Conservation (phyloP, 1,284 basidiomycete species). For the Polyporus tsugae region DNA sequence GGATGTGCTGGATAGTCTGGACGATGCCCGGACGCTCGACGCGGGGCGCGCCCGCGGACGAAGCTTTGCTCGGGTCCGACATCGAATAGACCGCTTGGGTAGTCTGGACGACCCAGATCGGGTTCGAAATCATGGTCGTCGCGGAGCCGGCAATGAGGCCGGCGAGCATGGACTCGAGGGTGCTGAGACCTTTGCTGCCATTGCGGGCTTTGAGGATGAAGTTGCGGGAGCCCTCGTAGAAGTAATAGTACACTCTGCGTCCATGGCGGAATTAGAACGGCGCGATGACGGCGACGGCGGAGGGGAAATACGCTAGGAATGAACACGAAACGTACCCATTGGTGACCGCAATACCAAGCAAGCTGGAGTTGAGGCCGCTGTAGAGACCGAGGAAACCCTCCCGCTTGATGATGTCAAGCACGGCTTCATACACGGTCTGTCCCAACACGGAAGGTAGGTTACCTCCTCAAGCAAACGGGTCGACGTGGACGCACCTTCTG, state of each 20-base stretch:
- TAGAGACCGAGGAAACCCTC: conserved; percentile 92
- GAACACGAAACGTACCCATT: conserved; percentile 70
- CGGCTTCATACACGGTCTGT: conserved; percentile 63
- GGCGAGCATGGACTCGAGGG: conserved; percentile 89
- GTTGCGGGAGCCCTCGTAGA: conserved; percentile 76
- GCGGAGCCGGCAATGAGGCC: conserved; percentile 89
- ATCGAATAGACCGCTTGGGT: conserved; percentile 83
- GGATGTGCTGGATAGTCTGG: conserved; percentile 77
- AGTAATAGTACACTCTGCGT: conserved; percentile 83
- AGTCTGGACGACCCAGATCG: conserved; percentile 96
- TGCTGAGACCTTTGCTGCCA: conserved; percentile 77
- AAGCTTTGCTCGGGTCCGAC: conserved; percentile 39
- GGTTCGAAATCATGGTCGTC: conserved; percentile 92
- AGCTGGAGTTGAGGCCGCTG: conserved; percentile 85
- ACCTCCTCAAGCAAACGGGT: not conserved
- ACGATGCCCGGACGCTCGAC: conserved; percentile 69
- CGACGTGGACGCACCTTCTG: conserved; percentile 59
- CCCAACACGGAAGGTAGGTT: not conserved
- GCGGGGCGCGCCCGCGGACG: conserved; percentile 38
- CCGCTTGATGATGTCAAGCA: conserved; percentile 81
- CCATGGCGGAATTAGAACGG: not conserved
- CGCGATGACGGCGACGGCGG: not conserved
- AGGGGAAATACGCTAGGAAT: not conserved
- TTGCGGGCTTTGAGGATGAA: conserved; percentile 63
- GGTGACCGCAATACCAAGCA: conserved; percentile 92